Evolutionary conservation across 768 basidiomycete species (phyloP).

Genomic region (Agaricus bisporus): DNA sequence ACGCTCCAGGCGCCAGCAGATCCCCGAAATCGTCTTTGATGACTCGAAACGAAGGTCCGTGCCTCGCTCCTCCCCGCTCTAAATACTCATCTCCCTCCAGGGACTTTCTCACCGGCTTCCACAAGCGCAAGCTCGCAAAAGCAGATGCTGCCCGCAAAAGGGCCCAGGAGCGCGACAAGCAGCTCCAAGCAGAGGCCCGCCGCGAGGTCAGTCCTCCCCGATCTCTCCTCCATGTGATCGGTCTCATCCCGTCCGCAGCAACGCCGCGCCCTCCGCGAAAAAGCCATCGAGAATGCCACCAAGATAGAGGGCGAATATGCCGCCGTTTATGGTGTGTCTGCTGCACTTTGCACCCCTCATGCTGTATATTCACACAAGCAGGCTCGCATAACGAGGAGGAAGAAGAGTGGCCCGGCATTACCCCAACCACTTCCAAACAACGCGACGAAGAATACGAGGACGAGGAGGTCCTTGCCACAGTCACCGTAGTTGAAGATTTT

Average conservation of each 20-base stretch:
- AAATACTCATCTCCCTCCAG: conserved; percentile 33
- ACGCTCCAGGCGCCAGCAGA: conserved; percentile 55
- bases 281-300: conserved; percentile 71
- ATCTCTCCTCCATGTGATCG: conserved; percentile 11
- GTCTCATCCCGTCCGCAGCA: conserved; percentile 40
- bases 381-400: conserved; percentile 23
- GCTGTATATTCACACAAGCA: conserved; percentile 11
- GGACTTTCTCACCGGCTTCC: conserved; percentile 90
- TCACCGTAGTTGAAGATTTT: conserved; percentile 90
- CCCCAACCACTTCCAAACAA: conserved; percentile 24
- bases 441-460: conserved; percentile 73
- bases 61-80: conserved; percentile 1
- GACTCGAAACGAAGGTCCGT: conserved; percentile 73
- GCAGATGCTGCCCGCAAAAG: conserved; percentile 69
- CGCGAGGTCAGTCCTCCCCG: conserved; percentile 54
- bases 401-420: conserved; percentile 44
- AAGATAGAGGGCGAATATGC: conserved; percentile 74
- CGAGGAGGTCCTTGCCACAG: conserved; percentile 81
- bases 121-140: conserved; percentile 85
- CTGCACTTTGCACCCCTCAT: conserved; percentile 6
- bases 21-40: conserved; percentile 82
- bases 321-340: conserved; percentile 34
- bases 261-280: conserved; percentile 70
- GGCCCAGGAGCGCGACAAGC: conserved; percentile 72
- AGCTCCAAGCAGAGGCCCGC: conserved; percentile 65